Evolutionary conservation across 2,329 filamentous ascomycete species (phyloP), one percentile per base, ranked within the genome.

Genomic region (Ilyonectria mors-panacis): DNA sequence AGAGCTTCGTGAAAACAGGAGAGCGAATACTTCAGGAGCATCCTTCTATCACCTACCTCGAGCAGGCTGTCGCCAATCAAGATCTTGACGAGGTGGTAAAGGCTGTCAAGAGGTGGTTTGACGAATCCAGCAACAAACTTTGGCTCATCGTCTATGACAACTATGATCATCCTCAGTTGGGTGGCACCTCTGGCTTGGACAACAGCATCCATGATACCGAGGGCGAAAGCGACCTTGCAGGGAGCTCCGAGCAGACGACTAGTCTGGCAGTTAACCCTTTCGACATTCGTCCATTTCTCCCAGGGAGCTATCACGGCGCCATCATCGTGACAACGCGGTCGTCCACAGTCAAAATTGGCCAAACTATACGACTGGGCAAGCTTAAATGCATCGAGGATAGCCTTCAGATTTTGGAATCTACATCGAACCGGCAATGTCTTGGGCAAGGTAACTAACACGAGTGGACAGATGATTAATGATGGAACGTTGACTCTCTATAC

Each of bases 121-220:
- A 58, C 10, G 33, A 63, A 15, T 35, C 35, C 15, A 17, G 19
- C 3, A 63, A 63, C 6, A 9, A 51, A 26, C 23, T n/a, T 2
- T 63, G 61, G 61, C 61, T 63, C 35, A n/a, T 63, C 2, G 47
- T 53, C 5, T 63, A 84, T 59, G 84, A 85, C 56, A 84, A 85
- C 56, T 82, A 82, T 59, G 79, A 85, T 64, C 78, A 82, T 45
- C 81, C 80, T 4, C 77, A 76, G 48, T 51, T 78, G 19, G 26
- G 26, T 26, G 26, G 26, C 26, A 26, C 4, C 26, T 35, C 67
- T 33, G 50, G 28, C 37, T 33, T 35, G n/a, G 39, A 33, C 21
- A 15, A 7, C 21, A 26, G 26, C 33, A 39, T 45, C 4, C 47
- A 60, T 30, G 33, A 26, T 6, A 26, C 4, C n/a, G 33, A 60